Percentiles rank a stretch among this genome's conserved stretches.
These are phyloP conservation scores for Aspergillus persii DNA, from an alignment of 2,329 filamentous ascomycete genomes.

Conservation along the genomic window DNA sequence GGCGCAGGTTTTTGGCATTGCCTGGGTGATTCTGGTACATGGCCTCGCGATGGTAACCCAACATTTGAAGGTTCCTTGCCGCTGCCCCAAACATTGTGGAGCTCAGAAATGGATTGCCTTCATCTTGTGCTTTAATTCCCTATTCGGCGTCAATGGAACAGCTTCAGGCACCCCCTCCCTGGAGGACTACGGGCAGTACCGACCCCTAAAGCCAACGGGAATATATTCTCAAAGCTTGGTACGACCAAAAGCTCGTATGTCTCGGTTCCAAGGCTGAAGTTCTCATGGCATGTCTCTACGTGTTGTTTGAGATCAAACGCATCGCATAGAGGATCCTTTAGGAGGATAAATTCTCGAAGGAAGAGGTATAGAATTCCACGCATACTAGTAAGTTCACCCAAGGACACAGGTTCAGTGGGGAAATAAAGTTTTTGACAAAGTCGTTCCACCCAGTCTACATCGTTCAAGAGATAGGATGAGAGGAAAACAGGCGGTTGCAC, in stretches of 20 bases:
- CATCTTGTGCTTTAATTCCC: conserved; percentile 20
- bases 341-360: conserved; percentile 19
- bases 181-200: conserved; percentile 1
- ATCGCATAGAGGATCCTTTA: conserved; percentile 11
- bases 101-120: conserved; percentile 15
- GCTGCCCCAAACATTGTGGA: conserved; percentile 18
- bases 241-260: conserved; percentile 23
- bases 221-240: conserved; percentile 25
- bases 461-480: conserved; percentile 17
- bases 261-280: conserved; percentile 19
- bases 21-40: conserved; percentile 10
- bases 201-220: conserved; percentile 24
- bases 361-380: conserved; percentile 18
- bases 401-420: conserved; percentile 11
- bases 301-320: conserved; percentile 14
- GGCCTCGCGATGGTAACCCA: conserved; percentile 20
- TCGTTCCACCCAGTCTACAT: conserved; percentile 16
- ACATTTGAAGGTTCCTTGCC: conserved; percentile 20
- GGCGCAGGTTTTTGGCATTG: conserved; percentile 14
- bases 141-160: neutral
- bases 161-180: neutral
- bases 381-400: conserved; percentile 16
- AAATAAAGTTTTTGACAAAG: conserved; percentile 23
- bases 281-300: conserved; percentile 9
- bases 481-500: conserved; percentile 17